Base-by-base conservation (phyloP, 2,329 filamentous ascomycete species). In the Geosmithia morbida region DNA sequence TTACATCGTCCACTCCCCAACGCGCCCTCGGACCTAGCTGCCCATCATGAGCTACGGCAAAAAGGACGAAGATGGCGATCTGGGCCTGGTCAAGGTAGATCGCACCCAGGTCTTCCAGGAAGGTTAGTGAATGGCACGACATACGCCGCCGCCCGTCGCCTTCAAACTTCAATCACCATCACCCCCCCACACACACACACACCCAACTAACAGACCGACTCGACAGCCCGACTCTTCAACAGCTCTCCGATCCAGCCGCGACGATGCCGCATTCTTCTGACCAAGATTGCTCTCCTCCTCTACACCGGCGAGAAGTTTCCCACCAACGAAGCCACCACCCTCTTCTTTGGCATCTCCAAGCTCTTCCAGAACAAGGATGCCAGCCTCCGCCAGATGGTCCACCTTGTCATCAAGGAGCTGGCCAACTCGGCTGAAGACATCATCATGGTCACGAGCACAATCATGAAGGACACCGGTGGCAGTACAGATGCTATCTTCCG, bases 311-410 rank as follows among this genome's bases (percentile, higher is more conserved):
- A 98, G 71, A 88, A 83, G 63, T 98, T 97, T 73, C 89, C 90
- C 43, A 90, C 85, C 50, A 94, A 94, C 62, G 92, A 98, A 78
- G 92, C 92, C 56, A 97, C 92, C 30, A 90, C 87, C 44, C 84
- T 98, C 54, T 98, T 98, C 79, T 97, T 97, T 65, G 89, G 90
- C 57, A 97, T 94, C 66, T 97, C 90, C 52, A 97, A 97, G 76
- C 79, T 97, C 51, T 98, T 98, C 77, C 90, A 51, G 74, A 97
- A 97, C 70, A 97, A 96, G 69, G 92, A 98, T 83, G 85, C 89
- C 59, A 90, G 87, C 58, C 75, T 98, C 62, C 87, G 92, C 60
- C 92, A 98, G 74, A 96, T 97, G 89, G 90, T 98, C 46, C 94
- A 97, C 70, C 76, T 97, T 55, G 83, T 96, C 63, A 87, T 97